Conservation (phyloP, 2,329 filamentous ascomycete species). For the Fusarium ramigenum region DNA sequence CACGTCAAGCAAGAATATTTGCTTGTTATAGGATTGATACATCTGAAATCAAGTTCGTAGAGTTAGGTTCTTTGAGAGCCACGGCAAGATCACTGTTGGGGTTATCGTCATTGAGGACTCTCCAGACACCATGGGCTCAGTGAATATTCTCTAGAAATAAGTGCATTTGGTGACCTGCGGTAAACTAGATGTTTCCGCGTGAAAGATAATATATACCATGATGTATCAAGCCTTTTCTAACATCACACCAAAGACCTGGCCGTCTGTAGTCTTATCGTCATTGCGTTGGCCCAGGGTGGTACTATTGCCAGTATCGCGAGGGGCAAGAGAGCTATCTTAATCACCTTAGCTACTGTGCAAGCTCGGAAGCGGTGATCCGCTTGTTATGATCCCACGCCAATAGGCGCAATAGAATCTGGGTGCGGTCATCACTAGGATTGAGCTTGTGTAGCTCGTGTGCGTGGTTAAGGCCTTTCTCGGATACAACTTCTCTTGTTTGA, state of each 20-base stretch:
- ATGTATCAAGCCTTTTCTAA: not conserved
- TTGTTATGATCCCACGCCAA: slow-evolving; percentile 29
- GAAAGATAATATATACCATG: not conserved
- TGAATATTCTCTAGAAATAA: not conserved
- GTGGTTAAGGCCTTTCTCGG: too few relatives aligned
- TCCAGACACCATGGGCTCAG: not conserved
- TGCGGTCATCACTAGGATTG: slow-evolving; percentile 40
- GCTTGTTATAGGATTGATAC: not conserved
- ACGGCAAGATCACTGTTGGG: not conserved
- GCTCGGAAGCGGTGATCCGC: slow-evolving; percentile 31
- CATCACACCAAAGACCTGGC: not conserved
- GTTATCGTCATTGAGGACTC: not conserved
- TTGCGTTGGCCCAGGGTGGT: not conserved
- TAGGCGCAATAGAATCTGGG: slow-evolving; percentile 36
- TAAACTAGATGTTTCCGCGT: not conserved
- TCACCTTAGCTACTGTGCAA: not conserved
- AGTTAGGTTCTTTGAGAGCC: not conserved
- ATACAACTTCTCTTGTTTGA: too few relatives aligned
- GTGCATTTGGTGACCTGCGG: not conserved
- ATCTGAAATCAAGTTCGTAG: not conserved
- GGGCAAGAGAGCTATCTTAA: not conserved
- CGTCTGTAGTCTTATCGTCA: not conserved
- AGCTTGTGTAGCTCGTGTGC: slow-evolving; percentile 20
- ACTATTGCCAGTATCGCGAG: not conserved
- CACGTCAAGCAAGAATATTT: not conserved